Base-by-base conservation (phyloP, 2,329 filamentous ascomycete species). In the Penicillium sp. region DNA sequence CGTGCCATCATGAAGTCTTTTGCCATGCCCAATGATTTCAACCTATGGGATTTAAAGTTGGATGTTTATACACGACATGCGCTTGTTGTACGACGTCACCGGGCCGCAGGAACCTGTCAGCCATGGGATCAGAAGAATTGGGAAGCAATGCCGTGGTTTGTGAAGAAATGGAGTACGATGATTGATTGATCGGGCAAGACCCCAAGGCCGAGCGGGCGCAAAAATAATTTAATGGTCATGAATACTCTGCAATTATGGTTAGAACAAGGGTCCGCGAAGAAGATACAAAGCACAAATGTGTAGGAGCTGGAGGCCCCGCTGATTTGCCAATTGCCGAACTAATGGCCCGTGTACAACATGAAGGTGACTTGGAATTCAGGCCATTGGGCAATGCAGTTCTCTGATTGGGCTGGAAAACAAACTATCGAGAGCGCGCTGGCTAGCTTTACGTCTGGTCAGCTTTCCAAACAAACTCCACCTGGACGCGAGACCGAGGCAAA, bases 101-200 rank as follows among this genome's bases (percentile, higher is more conserved):
- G 51, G 10, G 32, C 45, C 31, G 9, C 36, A 46, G 45, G 53
- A 3, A 52, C 54, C 8, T 56, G 51, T 8, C 66, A 71, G 24
- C 69, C 75, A 1, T 77, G 73, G 73, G 74, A 77, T 56, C 58
- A 46, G 40, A 59, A 44, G 21, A 63, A 63, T n/a, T 69, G 67
- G 67, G 55, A 65, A 46, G 61, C 57, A 11, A 61, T 55, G 44
- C 61, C 65, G 11, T 73, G 70, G 70, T 73, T 73, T 52, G 32
- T 59, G 42, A 49, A 48, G 18, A 73, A 73, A 43, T 73, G 70
- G 70, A 50, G 52, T 34, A 18, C 11, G 16, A 36, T 29, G 16
- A 16, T 44, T 21, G 38, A 40, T 18, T 40, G n/a, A 10, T n/a
- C 5, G 10, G 9, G 32, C 32, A 34, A 34, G 32, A 18, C 18